Percentiles rank a stretch among this genome's conserved stretches.
phyloP scores from a whole-genome alignment of 441 rosid genomes.

The Adansonia grandidieri region DNA sequence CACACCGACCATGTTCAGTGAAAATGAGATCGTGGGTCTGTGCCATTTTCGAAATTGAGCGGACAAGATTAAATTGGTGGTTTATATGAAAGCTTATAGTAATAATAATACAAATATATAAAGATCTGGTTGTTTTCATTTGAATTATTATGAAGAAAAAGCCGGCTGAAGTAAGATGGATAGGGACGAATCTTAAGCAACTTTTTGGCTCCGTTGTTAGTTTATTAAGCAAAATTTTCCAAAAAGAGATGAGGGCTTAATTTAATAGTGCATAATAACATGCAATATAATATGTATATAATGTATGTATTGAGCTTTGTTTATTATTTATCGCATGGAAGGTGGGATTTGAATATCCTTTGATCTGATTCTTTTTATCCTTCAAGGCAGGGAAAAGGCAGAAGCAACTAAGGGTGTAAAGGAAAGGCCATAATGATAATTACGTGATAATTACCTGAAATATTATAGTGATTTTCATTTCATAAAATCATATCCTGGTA shows the following conservation, averaged over 20 bases:
- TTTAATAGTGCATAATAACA: neutral
- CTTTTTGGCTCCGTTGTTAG: constrained; percentile 15
- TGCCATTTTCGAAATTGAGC: constrained; percentile 25
- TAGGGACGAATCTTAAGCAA: constrained; percentile 34
- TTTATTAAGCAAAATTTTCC: constrained; percentile 19
- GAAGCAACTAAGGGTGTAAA: neutral
- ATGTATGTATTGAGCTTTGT: neutral
- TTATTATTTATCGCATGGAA: neutral
- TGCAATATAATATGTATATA: too few species aligned
- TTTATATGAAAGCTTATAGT: neutral
- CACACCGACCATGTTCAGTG: constrained; percentile 49
- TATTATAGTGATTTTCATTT: neutral
- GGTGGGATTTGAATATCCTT: constrained; percentile 20
- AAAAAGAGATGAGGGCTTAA: constrained; percentile 12
- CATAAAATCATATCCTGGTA: neutral
- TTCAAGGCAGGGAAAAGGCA: neutral
- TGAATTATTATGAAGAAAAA: neutral
- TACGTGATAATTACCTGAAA: neutral
- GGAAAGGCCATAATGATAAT: neutral
- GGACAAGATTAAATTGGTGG: constrained; percentile 31
- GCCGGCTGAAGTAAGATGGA: constrained; percentile 22
- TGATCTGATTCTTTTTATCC: constrained; percentile 7
- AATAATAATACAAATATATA: neutral
- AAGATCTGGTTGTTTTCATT: neutral
- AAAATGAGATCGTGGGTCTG: neutral